Base-by-base conservation (phyloP, 2,329 filamentous ascomycete genomes). In the Epichloe uncinata region DNA sequence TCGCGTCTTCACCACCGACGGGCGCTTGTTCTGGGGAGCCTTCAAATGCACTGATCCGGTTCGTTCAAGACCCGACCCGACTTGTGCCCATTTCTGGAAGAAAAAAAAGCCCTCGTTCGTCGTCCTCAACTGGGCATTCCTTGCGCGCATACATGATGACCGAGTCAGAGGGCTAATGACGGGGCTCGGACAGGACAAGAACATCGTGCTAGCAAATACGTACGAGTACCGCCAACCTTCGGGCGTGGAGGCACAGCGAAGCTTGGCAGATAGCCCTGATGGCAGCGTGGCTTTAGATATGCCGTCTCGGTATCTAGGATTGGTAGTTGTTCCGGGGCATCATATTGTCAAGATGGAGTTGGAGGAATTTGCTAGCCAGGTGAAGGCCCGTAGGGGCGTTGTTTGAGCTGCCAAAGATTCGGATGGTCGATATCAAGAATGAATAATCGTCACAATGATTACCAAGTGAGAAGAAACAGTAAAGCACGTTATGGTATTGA, bases 1-100 rank as follows among this genome's bases (percentile, higher is more conserved):
- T 35, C 83, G 89, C 51, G 71, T 97, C 49, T 79, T 85, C 58
- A 87, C 85, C 13, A 86, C 81, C 4, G 91, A 97, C 63, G 81
- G 79, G 15, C 86, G 93, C 53, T 82, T 95, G 65, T 98, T 97
- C 66, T 80, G 89, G 50, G 93, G 93, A 18, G 77, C 82, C 55
- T 86, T 98, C 69, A 96, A 94, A 68, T 98, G 93, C 71, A 96
- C 90, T 33, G 93, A 98, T 71, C 81, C 85, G 52, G 89, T 94
- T 70, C 47, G 78, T 73, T 36, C n/a, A 30, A 30, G 26, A 30
- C 26, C 26, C 8, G 26, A 30, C 26, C 26, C 8, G 26, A 30
- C 26, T 3, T 9, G 1, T 30, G 26, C 26, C 26, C n/a, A 30
- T 8, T 30, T 30, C 26, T 8, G 26, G 26, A 30, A n/a, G n/a